Evolutionary conservation across 2,329 filamentous ascomycete species (phyloP).

Genomic region (Lachnellula subtilissima): DNA sequence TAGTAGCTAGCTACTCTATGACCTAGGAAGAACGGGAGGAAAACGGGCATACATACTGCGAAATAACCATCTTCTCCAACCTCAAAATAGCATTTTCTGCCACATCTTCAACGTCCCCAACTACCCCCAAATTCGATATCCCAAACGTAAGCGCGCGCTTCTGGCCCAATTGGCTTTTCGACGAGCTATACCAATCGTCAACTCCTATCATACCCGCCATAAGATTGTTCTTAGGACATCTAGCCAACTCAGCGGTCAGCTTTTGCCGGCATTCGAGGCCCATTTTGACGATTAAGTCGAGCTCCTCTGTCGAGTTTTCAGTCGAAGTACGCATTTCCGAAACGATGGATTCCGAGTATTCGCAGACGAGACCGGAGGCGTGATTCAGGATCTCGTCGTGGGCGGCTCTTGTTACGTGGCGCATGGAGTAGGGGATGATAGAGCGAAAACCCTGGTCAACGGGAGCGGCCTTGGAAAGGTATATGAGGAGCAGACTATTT

Average conservation of each 20-base stretch:
- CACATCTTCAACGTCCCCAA: not conserved
- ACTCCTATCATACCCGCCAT: not conserved
- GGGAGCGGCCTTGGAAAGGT: slow-evolving; percentile 2
- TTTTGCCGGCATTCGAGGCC: slow-evolving; percentile 4
- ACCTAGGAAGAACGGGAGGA: not conserved
- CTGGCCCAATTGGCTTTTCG: not conserved
- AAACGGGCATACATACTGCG: not conserved
- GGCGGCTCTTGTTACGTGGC: not conserved
- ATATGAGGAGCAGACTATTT: slow-evolving; percentile 5
- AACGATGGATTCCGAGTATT: not conserved
- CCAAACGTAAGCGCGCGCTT: slow-evolving; percentile 9
- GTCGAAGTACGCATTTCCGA: not conserved
- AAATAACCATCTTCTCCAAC: not conserved
- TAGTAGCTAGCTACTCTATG: not conserved
- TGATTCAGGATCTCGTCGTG: slow-evolving; percentile 13
- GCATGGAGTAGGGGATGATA: slow-evolving; percentile 11
- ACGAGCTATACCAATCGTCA: not conserved
- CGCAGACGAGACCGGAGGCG: slow-evolving; percentile 1
- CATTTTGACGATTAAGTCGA: not conserved
- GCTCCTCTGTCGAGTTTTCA: not conserved
- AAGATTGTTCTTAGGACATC: not conserved
- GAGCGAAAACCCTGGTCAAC: slow-evolving; percentile 2
- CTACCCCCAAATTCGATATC: slow-evolving; percentile 14
- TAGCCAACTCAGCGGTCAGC: slow-evolving; percentile 4
- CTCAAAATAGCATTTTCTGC: not conserved